Percentiles rank a stretch among this genome's conserved stretches.
Conservation (phyloP, 768 basidiomycete genomes). For the Termitomyces titanicus region DNA sequence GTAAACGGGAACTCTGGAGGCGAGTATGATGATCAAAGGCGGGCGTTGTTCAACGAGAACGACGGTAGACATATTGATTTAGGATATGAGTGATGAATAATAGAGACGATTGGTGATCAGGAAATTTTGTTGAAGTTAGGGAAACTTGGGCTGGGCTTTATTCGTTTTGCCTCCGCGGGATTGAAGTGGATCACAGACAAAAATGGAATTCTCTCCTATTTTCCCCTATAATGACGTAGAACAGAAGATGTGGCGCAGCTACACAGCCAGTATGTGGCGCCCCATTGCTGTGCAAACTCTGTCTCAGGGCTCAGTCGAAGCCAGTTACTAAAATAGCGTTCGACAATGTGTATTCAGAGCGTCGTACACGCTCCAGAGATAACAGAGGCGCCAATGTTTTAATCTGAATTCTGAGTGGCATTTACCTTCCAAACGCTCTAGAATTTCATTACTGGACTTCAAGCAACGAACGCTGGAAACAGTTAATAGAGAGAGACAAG, state of each 20-base stretch:
- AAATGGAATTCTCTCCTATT: conserved; percentile 2
- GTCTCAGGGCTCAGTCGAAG: not conserved
- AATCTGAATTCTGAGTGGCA: too few species aligned
- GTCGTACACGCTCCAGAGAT: too few species aligned
- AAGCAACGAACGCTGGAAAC: too few species aligned
- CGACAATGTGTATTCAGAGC: too few species aligned
- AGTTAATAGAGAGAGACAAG: too few species aligned
- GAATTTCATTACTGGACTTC: too few species aligned
- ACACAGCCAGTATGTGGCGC: not conserved
- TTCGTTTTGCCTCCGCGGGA: not conserved
- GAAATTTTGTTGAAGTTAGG: not conserved
- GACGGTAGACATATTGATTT: not conserved
- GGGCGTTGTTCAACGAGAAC: conserved; percentile 3
- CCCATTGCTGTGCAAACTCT: not conserved
- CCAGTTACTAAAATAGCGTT: too few species aligned
- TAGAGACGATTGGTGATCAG: too few species aligned
- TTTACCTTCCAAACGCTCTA: too few species aligned
- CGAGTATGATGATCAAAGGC: conserved; percentile 1
- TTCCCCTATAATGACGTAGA: not conserved
- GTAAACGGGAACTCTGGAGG: conserved; percentile 1
- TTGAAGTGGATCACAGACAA: not conserved
- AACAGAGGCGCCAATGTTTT: too few species aligned
- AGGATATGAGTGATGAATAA: not conserved
- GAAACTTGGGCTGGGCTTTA: not conserved
- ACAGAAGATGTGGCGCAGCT: not conserved